Evolutionary conservation across 441 rosid genomes (phyloP), one percentile per base, ranked within the genome.

Genomic region (Eruca vesicaria): DNA sequence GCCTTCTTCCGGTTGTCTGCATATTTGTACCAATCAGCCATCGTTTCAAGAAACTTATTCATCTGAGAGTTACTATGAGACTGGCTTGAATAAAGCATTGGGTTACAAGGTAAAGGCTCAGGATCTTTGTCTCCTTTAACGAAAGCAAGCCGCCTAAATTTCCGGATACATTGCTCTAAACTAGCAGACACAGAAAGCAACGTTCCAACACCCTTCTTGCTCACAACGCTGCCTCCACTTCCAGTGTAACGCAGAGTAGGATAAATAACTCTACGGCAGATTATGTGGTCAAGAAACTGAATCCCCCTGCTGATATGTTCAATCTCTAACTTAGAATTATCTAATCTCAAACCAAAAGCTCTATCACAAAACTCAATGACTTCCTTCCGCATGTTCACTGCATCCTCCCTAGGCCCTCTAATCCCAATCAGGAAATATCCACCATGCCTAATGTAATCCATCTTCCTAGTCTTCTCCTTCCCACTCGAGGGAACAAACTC

Each of bases 401-500:
- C 94, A 16, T 88, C 97, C 75, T 91, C 98, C 78, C 99, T 88
- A 52, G 97, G 93, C 78, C 97, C 99, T 71, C 98, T 86, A 78
- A 96, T 78, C 32, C 99, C 98, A 58, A 93, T 86, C 87, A 96
- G 81, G 80, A 96, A 90, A 88, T 96, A 95, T 19, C 96, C 93
- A 3, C 96, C 99, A 58, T 88, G 81, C 77, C 99, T 84, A 75
- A 96, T 79, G 72, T 91, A 96, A 81, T 91, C 98, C 98, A 96
- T 93, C 77, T 87, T 96, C 83, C 97, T 81, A 1, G 98, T 93
- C 82, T 90, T 96, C 87, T 89, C 96, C 26, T 80, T 86, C 76
- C 97, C 98, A 70, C 97, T 88, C 0, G 89, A 85, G 1, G 99
- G 99, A 81, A 96, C 99, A 84, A 96, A 96, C 90, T 96, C 98